These are phyloP conservation scores for Metschnikowia gruessii DNA, from an alignment of 805 yeast genomes.

Conservation along the genomic window DNA sequence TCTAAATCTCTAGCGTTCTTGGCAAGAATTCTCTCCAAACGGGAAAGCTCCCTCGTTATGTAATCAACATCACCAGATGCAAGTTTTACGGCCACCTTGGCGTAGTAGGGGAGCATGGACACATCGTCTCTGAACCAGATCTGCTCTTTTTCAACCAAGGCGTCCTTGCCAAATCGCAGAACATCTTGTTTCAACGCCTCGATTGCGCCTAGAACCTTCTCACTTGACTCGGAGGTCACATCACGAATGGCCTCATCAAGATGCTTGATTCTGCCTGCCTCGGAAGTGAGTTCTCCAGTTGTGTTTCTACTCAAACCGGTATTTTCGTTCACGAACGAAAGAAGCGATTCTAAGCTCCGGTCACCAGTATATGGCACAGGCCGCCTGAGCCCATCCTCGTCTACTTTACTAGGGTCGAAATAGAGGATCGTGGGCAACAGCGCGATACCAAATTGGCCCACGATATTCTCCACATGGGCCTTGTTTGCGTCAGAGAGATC, in stretches of 20 bases:
- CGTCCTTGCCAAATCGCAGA: conserved; percentile 11
- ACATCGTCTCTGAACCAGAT: conserved; percentile 20
- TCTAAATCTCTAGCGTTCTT: conserved; percentile 35
- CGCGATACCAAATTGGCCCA: conserved; percentile 35
- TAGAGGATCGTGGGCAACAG: conserved; percentile 56
- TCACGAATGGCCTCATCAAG: conserved; percentile 19
- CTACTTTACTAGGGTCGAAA: conserved; percentile 32
- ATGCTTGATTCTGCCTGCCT: conserved; percentile 32
- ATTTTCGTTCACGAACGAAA: conserved; percentile 28
- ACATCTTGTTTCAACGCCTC: conserved; percentile 15
- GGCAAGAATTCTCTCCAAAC: conserved; percentile 44
- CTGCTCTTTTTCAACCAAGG: conserved; percentile 13
- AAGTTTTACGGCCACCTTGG: conserved; percentile 44
- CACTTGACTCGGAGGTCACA: conserved; percentile 4
- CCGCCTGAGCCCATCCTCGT: conserved; percentile 24
- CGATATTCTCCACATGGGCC: conserved; percentile 16
- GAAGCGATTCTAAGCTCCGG: conserved; percentile 21
- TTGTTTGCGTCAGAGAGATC: conserved; percentile 13
- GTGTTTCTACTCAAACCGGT: conserved; percentile 29
- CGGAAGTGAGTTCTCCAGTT: conserved; percentile 30
- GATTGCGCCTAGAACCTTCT: conserved; percentile 7
- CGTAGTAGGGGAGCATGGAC: conserved; percentile 43
- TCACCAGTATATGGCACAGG: conserved; percentile 31
- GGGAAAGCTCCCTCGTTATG: conserved; percentile 25
- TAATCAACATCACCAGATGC: conserved; percentile 44